Evolutionary conservation across 192 early-diverging fungal genomes (phyloP), one percentile per base, ranked within the genome.

Genomic region (Backusella macrospora): DNA sequence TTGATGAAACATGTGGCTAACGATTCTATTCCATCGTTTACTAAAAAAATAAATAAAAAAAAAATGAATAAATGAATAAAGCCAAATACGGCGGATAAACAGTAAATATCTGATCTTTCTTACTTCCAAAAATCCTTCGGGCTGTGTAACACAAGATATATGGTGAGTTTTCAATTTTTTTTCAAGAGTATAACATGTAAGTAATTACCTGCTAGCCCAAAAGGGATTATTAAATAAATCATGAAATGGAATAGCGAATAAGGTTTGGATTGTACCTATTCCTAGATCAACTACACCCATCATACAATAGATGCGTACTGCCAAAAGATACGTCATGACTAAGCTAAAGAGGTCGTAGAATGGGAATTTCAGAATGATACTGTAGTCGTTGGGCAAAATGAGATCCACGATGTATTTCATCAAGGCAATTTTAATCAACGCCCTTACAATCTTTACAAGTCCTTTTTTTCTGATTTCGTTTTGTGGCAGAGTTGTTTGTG

Each of bases 41-140:
- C 67, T 68, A 68, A 12, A 23, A 18, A 42, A 39, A 18, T 18
- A n/a, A 48, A 47, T 16, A 47, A 47, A 47, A 14, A 45, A 45
- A 45, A 45, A 45, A 45, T 45, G 10, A 1, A 45, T n/a, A 34
- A 34, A 34, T 34, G 29, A 34, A 34, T 34, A 34, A 34, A 34
- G 2, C 29, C 29, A 34, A 34, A 34, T 2, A 34, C 2, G 2
- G 2, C 2, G 0, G 29, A 29, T 63, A 26, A 14, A 38, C 37
- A 16, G 16, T n/a, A 65, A 65, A 65, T 13, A 39, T 38, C 3
- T 65, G 7, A 15, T 39, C 44, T n/a, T 55, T 21, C 52, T 68
- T 47, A 68, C 67, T 47, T 68, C 67, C 67, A 68, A 47, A 68
- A 68, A 47, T 68, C 67, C 21, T 68, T 68, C 8, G 67, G 67